Percentiles rank a stretch among this genome's conserved stretches.
Conservation (phyloP, 306 rosid genomes). For the Inga oerstediana region DNA sequence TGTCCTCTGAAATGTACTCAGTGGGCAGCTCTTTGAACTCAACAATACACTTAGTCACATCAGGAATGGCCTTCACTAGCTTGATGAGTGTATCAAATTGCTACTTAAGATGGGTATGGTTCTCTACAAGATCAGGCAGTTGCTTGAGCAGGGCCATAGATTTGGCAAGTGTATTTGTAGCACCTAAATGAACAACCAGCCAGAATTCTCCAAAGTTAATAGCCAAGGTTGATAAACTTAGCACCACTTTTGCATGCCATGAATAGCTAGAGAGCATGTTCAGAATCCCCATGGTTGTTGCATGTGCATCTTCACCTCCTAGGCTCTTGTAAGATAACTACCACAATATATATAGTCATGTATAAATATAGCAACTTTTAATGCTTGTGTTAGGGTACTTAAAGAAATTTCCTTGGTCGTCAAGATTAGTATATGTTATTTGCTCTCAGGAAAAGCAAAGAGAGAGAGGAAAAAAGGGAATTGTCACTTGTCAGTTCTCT, state of each 20-base stretch:
- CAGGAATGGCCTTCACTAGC: constrained; percentile 38
- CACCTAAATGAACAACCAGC: constrained; percentile 53
- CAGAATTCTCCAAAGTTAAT: constrained; percentile 56
- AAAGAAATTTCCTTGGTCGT: not conserved
- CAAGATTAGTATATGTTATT: not conserved
- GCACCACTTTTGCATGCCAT: constrained; percentile 68
- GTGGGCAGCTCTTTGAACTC: constrained; percentile 42
- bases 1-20: constrained; percentile 51
- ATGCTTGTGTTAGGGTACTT: not conserved
- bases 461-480: not conserved
- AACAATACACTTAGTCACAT: constrained; percentile 42
- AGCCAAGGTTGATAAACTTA: constrained; percentile 50
- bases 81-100: constrained; percentile 45
- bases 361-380: too few relatives aligned
- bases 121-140: constrained; percentile 44
- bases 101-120: constrained; percentile 37
- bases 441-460: not conserved
- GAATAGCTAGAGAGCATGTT: constrained; percentile 50
- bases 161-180: constrained; percentile 53
- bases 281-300: constrained; percentile 44
- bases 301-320: constrained; percentile 47
- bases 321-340: constrained; percentile 53
- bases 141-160: constrained; percentile 55
- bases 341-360: not conserved
- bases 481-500: not conserved